A percentile compares a stretch with the other conserved stretches of the same genome.
These are phyloP conservation scores for Aureobasidium melanogenum DNA, from an alignment of 2,329 filamentous ascomycete genomes.

Conservation along the genomic window DNA sequence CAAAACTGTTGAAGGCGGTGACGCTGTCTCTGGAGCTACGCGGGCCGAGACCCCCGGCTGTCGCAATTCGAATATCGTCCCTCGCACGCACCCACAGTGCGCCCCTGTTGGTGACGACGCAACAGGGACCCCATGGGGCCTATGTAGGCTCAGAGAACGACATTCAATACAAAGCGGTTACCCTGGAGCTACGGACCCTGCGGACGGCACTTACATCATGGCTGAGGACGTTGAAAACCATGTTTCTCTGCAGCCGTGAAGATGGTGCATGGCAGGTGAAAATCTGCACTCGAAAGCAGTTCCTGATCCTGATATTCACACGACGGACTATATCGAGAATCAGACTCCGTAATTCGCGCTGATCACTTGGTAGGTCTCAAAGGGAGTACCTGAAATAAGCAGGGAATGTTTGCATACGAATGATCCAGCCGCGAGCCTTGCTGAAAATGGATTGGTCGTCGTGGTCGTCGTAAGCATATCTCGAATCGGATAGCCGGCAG, in stretches of 20 bases:
- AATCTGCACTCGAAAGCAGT: too few species aligned
- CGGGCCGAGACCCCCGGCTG: background rate
- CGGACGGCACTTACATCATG: background rate
- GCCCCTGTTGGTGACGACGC: background rate
- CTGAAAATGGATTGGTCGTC: background rate
- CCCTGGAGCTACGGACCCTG: background rate
- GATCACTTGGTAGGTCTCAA: background rate
- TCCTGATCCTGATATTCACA: background rate
- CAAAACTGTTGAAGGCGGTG: background rate
- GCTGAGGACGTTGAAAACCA: background rate
- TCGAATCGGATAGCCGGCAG: background rate
- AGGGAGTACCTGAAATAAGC: background rate
- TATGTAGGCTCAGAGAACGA: background rate
- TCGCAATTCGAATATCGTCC: background rate
- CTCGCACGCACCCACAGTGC: background rate
- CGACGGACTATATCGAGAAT: background rate
- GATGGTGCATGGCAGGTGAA: too few species aligned
- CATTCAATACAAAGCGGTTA: background rate
- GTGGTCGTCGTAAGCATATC: slow-evolving; percentile 4
- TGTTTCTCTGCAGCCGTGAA: too few species aligned
- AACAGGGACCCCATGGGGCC: background rate
- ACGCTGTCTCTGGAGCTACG: background rate
- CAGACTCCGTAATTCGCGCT: background rate
- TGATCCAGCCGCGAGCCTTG: background rate
- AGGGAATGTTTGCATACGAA: background rate